Base-by-base conservation (phyloP, 1,139 yeast genomes). In the Yamadazyma siamensis region DNA sequence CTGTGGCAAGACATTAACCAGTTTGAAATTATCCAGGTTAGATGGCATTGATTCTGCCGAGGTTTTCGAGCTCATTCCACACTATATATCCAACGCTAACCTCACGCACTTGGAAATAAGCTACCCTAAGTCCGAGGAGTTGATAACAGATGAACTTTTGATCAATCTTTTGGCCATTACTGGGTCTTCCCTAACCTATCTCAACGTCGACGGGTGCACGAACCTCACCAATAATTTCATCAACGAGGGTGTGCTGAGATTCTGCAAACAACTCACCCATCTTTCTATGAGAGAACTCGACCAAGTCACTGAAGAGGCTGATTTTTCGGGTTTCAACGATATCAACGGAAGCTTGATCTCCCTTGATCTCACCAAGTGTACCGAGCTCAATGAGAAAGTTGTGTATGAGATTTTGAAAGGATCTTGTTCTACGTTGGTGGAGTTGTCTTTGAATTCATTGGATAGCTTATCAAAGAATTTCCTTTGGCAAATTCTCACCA, bases 131-230 rank as follows among this genome's bases (percentile, higher is more conserved):
- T 63, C 66, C 31, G 84, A 77, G 38, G 80, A 80, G 12, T 65
- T 88, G 20, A 65, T 88, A 0, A 80, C 78, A 32, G 94, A 85
- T 49, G 84, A 82, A n/a, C 53, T 79, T 14, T 34, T 87, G 7
- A 70, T 80, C n/a, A 77, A 77, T 31, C 58, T 86, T 2, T 50
- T 86, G 31, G 73, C 80, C 3, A 65, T 71, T 12, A 69, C 79
- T 23, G 91, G 94, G 4, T 71, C 71, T n/a, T 64, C 77, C 2
- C 55, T 91, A 27, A 65, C 63, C 25, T 56, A 70, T 1, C 60
- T 91, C 23, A 66, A 68, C 17, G 60, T 91, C 10, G 86, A 81
- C 49, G 94, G 94, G 0, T 86, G 95, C 45, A 52, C 80, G 0
- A 76, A 65, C 5, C 59, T 91, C 21, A 81, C 95, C 0, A 95